Base-by-base conservation (phyloP, 2,329 filamentous ascomycete genomes). In the Orbilia blumenaviensis region DNA sequence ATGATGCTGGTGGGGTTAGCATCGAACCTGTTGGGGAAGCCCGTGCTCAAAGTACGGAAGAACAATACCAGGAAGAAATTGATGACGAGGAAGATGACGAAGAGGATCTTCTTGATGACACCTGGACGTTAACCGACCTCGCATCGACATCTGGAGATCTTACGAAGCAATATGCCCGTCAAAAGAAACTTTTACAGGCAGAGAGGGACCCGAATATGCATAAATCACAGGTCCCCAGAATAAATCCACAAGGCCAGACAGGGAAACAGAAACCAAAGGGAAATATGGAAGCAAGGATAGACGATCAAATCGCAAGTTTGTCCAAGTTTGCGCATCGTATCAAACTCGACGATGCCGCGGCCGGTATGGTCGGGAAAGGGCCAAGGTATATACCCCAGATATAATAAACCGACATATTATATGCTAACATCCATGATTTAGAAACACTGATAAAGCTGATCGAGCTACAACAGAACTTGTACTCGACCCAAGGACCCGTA, bases 391-490 rank as follows among this genome's bases (percentile, higher is more conserved):
- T 14, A 52, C 6, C 25, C 25, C 34, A 3, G 38, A 18, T 12
- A 7, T 14, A 16, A 3, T 27, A 36, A 14, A n/a, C 9, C 29
- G 8, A 25, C 7, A 46, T 8, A 29, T 18, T 12, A 1, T 27
- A 16, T 18, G 14, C 34, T 75, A 50, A 48, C 8, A 34, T n/a
- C 5, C 32, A 10, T 10, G 12, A 5, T 29, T 8, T 36, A 86
- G 87, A 64, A 89, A 89, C 73, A 93, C 92, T 83, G 94, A 97
- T 83, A 96, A 95, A 86, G 90, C 92, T 66, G 94, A 99, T 82
- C 89, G 95, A 73, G 94, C 95, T 61, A 99, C 95, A 12, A 93
- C 89, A 80, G 95, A 99, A 83, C 93, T 97, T 83, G 95, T 99
- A 56, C 85, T 99, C 77, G 95, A 99, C 84, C 92, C 93, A 78